phyloP scores from a whole-genome alignment of 78 protist species.

The Ministeria vibrans region DNA sequence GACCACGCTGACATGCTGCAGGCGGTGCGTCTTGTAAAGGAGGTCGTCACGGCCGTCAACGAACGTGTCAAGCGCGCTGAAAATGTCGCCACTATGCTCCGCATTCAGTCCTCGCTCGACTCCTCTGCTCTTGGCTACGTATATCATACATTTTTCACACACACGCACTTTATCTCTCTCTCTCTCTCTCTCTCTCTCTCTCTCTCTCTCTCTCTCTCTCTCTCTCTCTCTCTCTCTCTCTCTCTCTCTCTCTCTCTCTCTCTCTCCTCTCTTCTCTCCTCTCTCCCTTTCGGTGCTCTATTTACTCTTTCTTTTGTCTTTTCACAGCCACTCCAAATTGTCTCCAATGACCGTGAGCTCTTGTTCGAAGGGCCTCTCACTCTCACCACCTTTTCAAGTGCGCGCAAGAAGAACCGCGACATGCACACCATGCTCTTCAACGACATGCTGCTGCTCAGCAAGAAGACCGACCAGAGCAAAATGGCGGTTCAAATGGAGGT shows the following conservation, averaged over 20 bases:
- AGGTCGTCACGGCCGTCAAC: background rate
- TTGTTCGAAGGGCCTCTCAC: background rate
- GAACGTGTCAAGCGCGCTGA: background rate
- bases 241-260: background rate
- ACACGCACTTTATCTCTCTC: background rate
- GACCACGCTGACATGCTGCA: background rate
- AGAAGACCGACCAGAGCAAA: background rate
- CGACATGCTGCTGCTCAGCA: background rate
- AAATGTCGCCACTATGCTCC: background rate
- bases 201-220: background rate
- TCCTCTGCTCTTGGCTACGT: background rate
- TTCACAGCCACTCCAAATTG: background rate
- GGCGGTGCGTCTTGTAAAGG: background rate
- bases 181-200: background rate
- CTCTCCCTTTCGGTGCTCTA: background rate
- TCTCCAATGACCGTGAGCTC: background rate
- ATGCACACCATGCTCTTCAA: background rate
- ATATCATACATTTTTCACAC: background rate
- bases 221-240: background rate
- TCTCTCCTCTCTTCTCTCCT: background rate
- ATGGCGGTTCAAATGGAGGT: background rate
- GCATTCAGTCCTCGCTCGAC: background rate
- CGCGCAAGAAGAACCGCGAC: background rate
- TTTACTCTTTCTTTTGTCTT: background rate
- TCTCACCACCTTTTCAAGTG: background rate